Base-by-base conservation (phyloP, 2,329 filamentous ascomycete genomes). In the Knoxdaviesia capensis region DNA sequence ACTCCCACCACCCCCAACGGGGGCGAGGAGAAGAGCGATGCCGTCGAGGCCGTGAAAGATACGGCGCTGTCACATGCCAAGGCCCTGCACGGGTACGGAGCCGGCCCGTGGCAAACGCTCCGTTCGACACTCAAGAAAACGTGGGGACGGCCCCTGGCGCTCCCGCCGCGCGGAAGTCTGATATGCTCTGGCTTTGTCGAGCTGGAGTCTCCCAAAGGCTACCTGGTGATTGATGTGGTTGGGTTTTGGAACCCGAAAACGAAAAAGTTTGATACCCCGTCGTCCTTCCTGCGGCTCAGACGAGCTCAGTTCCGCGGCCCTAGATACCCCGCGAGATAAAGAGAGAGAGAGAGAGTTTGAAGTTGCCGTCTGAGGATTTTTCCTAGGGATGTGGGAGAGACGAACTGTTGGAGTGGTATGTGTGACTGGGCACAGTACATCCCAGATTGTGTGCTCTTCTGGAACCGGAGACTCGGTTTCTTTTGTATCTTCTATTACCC, bases 161-260 rank as follows among this genome's bases (percentile, higher is more conserved):
- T 56, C 20, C 64, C 65, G 2, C 65, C 66, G 3, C 56, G 61
- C 6, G 68, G 68, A 4, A 59, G 58, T 36, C 54, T 71, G 20
- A 47, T 54, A 3, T 54, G 71, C 1, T 60, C 57, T 7, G 68
- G 68, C 1, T 49, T 68, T 34, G 59, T 72, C 2, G 61, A 68
- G 46, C 42, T 71, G 6, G 54, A 60, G 33, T 54, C 61, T 7
- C 44, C 58, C 0, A 58, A 50, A 34, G 58, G 57, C 4, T 56
- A 52, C 41, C 41, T 69, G 5, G 56, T 61, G 6, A 51, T 70
- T 34, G 64, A 69, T 47, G 64, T 65, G 1, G 45, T 48, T n/a
- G 63, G 58, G 4, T 65, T 60, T 48, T 71, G 65, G 59, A 57
- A 71, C 52, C 66, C 68, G 1, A 63, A 64, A 48, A 64, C 59